Conservation (phyloP, 2,329 filamentous ascomycete genomes). For the Colletotrichum echinochloae region DNA sequence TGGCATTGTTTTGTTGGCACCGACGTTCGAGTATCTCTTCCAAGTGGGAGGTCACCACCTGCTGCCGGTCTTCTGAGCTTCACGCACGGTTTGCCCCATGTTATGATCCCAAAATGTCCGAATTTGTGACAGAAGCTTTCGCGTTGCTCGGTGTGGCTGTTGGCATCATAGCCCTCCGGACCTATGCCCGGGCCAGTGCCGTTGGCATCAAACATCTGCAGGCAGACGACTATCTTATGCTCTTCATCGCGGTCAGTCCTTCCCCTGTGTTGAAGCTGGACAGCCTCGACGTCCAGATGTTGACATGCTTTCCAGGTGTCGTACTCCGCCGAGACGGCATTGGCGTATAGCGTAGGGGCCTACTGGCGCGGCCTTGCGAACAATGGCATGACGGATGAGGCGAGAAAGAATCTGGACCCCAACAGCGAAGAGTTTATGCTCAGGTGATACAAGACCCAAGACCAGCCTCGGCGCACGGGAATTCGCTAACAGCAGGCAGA, state of each 20-base stretch:
- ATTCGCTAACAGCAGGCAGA: slow-evolving; percentile 43
- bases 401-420: slow-evolving; percentile 59
- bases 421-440: slow-evolving; percentile 58
- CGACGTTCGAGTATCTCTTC: not conserved
- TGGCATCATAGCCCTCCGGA: slow-evolving; percentile 62
- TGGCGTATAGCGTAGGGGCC: slow-evolving; percentile 54
- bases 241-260: slow-evolving; percentile 41
- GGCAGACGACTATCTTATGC: slow-evolving; percentile 65
- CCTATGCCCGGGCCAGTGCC: slow-evolving; percentile 59
- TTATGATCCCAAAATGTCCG: slow-evolving; percentile 30
- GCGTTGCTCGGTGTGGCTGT: slow-evolving; percentile 64
- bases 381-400: slow-evolving; percentile 65
- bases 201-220: slow-evolving; percentile 64
- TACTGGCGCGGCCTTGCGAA: slow-evolving; percentile 63
- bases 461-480: not conserved
- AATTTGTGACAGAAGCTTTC: slow-evolving; percentile 50
- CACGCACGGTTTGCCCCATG: not conserved
- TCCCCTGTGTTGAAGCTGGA: slow-evolving; percentile 15
- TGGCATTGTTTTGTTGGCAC: not conserved
- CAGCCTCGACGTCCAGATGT: not conserved
- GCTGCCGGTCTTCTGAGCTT: not conserved
- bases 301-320: slow-evolving; percentile 8
- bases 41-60: not conserved
- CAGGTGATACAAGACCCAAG: slow-evolving; percentile 45
- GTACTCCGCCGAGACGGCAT: slow-evolving; percentile 44